Conservation (phyloP, 169 alveolate species). For the Plasmodium gonderi region DNA sequence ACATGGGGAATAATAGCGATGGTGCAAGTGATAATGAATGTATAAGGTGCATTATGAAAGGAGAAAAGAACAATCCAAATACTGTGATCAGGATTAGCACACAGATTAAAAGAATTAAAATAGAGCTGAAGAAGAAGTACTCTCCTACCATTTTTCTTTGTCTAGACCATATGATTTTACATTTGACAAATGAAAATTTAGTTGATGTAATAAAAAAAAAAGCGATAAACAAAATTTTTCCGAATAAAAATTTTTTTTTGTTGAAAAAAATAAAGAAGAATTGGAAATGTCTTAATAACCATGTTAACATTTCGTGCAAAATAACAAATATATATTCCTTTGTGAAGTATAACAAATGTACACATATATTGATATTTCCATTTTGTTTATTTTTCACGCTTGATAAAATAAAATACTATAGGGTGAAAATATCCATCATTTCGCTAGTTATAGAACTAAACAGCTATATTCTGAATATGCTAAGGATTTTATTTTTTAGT, state of each 20-base stretch:
- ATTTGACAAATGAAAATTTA: not conserved
- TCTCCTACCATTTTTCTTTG: not conserved
- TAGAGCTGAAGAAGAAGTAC: constrained; percentile 5
- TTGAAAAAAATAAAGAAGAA: not conserved
- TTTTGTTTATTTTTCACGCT: constrained; percentile 21
- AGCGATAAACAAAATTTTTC: not conserved
- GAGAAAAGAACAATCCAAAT: not conserved
- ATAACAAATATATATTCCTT: constrained; percentile 18
- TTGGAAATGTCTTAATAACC: not conserved
- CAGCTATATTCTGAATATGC: not conserved
- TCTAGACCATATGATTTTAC: not conserved
- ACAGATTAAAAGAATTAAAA: not conserved
- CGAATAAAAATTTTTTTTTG: not conserved
- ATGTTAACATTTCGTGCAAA: not conserved
- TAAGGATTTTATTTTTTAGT: not conserved
- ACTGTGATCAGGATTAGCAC: not conserved
- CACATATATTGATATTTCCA: constrained; percentile 1
- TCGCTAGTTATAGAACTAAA: constrained; percentile 18
- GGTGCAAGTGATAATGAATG: not conserved
- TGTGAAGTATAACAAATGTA: not conserved
- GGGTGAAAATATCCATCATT: not conserved
- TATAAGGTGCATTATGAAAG: not conserved
- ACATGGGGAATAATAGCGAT: too few species aligned
- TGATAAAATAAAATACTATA: not conserved
- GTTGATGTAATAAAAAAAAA: not conserved